These are phyloP conservation scores for Alternaria incomplexa DNA, from an alignment of 2,329 filamentous ascomycete genomes.

Conservation along the genomic window DNA sequence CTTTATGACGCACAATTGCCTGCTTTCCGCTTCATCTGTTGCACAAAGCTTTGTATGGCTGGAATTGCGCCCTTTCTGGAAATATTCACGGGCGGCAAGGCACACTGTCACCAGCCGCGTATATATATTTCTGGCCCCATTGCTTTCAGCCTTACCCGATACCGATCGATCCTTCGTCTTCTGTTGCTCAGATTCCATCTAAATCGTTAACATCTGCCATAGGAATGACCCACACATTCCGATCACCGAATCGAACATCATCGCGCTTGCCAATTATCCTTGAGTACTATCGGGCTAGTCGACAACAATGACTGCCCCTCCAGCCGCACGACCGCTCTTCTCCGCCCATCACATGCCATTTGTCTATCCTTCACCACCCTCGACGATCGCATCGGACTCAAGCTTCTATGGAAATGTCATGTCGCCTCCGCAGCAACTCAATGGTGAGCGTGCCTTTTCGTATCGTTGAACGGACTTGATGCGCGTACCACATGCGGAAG, in stretches of 20 bases:
- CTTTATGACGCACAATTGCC: slow-evolving; percentile 25
- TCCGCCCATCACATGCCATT: slow-evolving; percentile 23
- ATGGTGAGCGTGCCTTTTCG: slow-evolving; percentile 30
- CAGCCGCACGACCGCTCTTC: slow-evolving; percentile 31
- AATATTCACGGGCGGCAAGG: slow-evolving; percentile 7
- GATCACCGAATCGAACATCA: not conserved
- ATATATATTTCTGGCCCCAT: slow-evolving; percentile 25
- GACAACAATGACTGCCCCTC: slow-evolving; percentile 31
- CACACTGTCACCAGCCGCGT: not conserved
- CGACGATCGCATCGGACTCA: slow-evolving; percentile 28
- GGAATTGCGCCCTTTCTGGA: slow-evolving; percentile 15
- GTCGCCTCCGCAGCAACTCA: slow-evolving; percentile 24
- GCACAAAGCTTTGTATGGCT: slow-evolving; percentile 4
- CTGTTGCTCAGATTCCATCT: not conserved
- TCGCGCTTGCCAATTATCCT: slow-evolving; percentile 2
- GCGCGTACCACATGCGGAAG: not conserved
- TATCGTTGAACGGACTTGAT: slow-evolving; percentile 1
- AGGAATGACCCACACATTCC: slow-evolving; percentile 12
- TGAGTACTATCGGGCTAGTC: slow-evolving; percentile 11
- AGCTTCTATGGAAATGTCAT: slow-evolving; percentile 29
- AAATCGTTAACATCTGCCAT: not conserved
- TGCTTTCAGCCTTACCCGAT: slow-evolving; percentile 28
- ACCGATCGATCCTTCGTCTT: slow-evolving; percentile 16
- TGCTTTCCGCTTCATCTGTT: slow-evolving; percentile 7
- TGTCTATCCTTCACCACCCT: slow-evolving; percentile 30